phyloP scores from a whole-genome alignment of 208 protist genomes.

The Jaenimonas drosophilae region DNA sequence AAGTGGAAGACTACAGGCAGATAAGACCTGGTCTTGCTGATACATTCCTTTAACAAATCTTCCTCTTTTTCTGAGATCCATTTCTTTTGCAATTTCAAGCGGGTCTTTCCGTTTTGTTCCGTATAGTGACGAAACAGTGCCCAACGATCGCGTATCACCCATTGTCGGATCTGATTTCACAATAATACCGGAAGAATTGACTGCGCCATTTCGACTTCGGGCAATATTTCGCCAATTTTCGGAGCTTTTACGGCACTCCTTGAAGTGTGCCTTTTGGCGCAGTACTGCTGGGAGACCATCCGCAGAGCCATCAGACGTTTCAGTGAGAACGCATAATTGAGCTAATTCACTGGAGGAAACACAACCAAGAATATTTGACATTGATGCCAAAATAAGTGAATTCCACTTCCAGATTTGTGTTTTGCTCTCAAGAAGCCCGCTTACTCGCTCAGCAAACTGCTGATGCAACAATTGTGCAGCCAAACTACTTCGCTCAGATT shows the following conservation, averaged over 20 bases:
- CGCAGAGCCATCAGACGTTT: slow-evolving; percentile 17
- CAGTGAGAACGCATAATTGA: slow-evolving; percentile 29
- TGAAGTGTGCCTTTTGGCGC: slow-evolving; percentile 28
- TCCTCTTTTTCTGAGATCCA: slow-evolving; percentile 67
- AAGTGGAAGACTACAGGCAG: slow-evolving; percentile 55
- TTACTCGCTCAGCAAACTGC: slow-evolving; percentile 41
- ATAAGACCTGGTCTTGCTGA: slow-evolving; percentile 29
- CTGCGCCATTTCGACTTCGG: slow-evolving; percentile 55
- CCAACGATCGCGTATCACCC: slow-evolving; percentile 7
- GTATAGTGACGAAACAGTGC: slow-evolving; percentile 56
- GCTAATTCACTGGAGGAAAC: slow-evolving; percentile 44
- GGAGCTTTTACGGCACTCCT: slow-evolving; percentile 56
- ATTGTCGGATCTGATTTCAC: slow-evolving; percentile 20
- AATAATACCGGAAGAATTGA: slow-evolving; percentile 75
- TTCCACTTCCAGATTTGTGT: slow-evolving; percentile 84
- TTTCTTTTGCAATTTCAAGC: slow-evolving; percentile 60
- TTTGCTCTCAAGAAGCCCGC: slow-evolving; percentile 61
- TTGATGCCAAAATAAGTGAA: slow-evolving; percentile 34
- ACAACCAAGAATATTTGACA: slow-evolving; percentile 47
- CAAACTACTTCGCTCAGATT: too few species aligned
- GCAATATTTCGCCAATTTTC: slow-evolving; percentile 71
- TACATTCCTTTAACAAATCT: slow-evolving; percentile 73
- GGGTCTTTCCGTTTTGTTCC: slow-evolving; percentile 57
- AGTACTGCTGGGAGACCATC: slow-evolving; percentile 22
- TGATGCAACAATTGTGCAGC: slow-evolving; percentile 8